These are phyloP conservation scores for Apiospora pterosperma DNA, from an alignment of 2,329 filamentous ascomycete genomes.

Conservation along the genomic window DNA sequence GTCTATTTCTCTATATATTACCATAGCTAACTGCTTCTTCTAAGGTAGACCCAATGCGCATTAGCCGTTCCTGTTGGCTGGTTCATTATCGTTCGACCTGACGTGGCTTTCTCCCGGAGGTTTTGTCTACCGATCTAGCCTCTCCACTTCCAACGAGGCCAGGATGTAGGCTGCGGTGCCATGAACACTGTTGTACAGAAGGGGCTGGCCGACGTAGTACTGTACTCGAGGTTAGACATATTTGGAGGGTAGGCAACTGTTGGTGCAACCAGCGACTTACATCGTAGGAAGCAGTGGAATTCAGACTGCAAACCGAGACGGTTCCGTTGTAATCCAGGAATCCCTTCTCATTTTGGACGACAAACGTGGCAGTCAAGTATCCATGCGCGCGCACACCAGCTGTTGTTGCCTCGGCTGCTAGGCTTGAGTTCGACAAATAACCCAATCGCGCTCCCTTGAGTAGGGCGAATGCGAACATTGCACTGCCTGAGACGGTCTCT, in stretches of 20 bases:
- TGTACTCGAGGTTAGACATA: constrained; percentile 12
- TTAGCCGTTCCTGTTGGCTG: neutral
- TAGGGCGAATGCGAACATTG: constrained; percentile 31
- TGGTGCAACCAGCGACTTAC: constrained; percentile 15
- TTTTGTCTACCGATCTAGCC: constrained; percentile 1
- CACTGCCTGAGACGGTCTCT: constrained; percentile 9
- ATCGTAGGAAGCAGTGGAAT: constrained; percentile 36
- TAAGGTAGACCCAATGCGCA: neutral
- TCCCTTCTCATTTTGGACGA: constrained; percentile 21
- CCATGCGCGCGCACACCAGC: constrained; percentile 16
- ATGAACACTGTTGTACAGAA: constrained; percentile 33
- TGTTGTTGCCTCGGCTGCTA: constrained; percentile 5
- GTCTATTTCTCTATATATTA: neutral
- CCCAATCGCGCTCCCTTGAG: constrained; percentile 33
- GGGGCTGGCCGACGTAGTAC: constrained; percentile 34
- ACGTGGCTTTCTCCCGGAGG: no score
- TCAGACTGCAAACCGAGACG: constrained; percentile 37
- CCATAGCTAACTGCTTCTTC: neutral
- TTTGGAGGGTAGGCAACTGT: neutral
- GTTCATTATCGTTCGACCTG: no score
- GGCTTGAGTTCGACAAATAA: constrained; percentile 19
- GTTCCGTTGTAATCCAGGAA: constrained; percentile 32
- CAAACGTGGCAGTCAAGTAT: constrained; percentile 22
- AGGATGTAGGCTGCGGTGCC: constrained; percentile 34
- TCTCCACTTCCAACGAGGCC: constrained; percentile 34